Base-by-base conservation (phyloP, 2,329 filamentous ascomycete species). In the Alternaria metachromatica region DNA sequence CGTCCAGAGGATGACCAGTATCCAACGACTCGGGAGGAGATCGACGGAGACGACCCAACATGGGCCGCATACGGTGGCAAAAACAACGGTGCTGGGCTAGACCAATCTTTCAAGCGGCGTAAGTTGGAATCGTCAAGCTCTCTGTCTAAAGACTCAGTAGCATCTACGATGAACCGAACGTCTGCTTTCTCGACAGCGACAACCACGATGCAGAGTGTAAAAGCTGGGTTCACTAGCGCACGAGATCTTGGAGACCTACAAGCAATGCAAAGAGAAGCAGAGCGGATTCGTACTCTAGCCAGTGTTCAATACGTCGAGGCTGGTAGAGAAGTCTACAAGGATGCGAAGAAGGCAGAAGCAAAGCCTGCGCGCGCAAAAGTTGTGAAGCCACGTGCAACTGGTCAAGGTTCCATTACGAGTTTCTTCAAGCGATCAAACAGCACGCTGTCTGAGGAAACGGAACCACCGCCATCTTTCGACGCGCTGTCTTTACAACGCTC, bases 381-480 rank as follows among this genome's bases (percentile, higher is more conserved):
- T 37, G 50, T 50, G 4, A 79, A 80, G 73, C 80, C 79, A 56
- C 80, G 79, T 71, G 78, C 74, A 21, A 78, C 82, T 64, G 83
- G 82, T 2, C 86, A 88, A 72, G 84, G 83, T 25, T 84, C 77
- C 53, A 85, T 89, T 49, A 82, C 83, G 5, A 83, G 75, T 61
- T 88, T 87, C 76, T 88, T 88, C 68, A 76, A 76, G 15, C 77
- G 76, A 66, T 72, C 78, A 21, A 61, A 55, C 2, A 65, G 68
- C 28, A 68, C 64, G 6, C 25, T 68, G 5, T 65, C 70, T 10
- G 68, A 66, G 21, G 60, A 65, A 9, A 26, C 45, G 33, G 66
- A 74, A 41, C 28, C 54, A 15, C 12, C 45, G 20, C 57, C 64
- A 48, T 43, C 37, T 11, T 45, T 53, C 18, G 45, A 49, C 50